These are phyloP conservation scores for Leccinum boreale DNA, from an alignment of 768 basidiomycete genomes.

Conservation along the genomic window DNA sequence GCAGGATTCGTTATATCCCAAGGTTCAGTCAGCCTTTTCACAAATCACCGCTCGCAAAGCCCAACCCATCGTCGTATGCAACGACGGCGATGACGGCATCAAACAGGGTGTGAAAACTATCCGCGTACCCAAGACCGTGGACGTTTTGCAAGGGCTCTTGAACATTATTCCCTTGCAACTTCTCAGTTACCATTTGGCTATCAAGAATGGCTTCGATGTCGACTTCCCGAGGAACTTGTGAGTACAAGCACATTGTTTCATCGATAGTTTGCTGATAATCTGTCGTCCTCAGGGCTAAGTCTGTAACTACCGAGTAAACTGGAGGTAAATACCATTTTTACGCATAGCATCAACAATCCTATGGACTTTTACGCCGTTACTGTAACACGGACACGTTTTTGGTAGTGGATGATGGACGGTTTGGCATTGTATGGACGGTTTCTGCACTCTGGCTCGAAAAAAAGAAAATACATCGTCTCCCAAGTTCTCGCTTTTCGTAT, in stretches of 20 bases:
- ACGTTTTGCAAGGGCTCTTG: conserved; percentile 91
- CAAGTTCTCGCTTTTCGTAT: background rate
- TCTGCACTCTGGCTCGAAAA: conserved; percentile 2
- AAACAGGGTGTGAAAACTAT: conserved; percentile 77
- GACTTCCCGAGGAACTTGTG: conserved; percentile 97
- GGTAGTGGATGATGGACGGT: conserved; percentile 29
- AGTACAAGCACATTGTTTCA: conserved; percentile 30
- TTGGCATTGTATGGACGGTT: conserved; percentile 23
- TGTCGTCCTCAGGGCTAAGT: conserved; percentile 56
- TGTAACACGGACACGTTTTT: conserved; percentile 20
- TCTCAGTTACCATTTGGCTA: conserved; percentile 92
- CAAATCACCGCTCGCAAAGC: conserved; percentile 99
- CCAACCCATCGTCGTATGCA: conserved; percentile 91
- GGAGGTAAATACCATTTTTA: background rate
- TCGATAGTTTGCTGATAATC: conserved; percentile 6
- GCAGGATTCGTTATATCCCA: conserved; percentile 95
- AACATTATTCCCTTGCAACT: conserved; percentile 97
- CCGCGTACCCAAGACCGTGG: conserved; percentile 91
- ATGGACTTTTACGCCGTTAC: conserved; percentile 14
- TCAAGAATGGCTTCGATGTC: conserved; percentile 94
- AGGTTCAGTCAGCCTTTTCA: conserved; percentile 93
- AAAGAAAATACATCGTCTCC: background rate
- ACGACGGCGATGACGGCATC: conserved; percentile 85
- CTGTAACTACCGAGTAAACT: conserved; percentile 68
- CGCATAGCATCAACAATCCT: background rate